A percentile compares a stretch with the other conserved stretches of the same genome.
Conservation (phyloP, 371 early-diverging fungal species). For the Haplosporangium sp. region DNA sequence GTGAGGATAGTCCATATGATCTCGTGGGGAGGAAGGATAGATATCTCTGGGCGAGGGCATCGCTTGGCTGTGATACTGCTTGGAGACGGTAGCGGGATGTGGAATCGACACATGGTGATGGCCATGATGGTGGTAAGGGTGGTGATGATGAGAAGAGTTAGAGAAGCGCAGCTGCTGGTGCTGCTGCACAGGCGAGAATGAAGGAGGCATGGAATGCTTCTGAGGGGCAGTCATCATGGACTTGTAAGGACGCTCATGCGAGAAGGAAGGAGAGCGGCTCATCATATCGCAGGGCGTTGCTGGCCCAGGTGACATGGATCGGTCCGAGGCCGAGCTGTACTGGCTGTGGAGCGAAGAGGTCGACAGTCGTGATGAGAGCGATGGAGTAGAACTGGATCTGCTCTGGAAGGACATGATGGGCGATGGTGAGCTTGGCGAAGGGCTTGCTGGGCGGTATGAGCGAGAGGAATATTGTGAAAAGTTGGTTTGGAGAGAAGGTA, state of each 20-base stretch:
- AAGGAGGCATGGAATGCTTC: constrained; percentile 16
- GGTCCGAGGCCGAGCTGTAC: constrained; percentile 45
- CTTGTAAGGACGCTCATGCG: constrained; percentile 29
- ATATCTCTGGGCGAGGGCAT: constrained; percentile 38
- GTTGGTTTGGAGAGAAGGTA: constrained; percentile 44
- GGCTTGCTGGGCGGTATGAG: constrained; percentile 18
- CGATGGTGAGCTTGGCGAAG: constrained; percentile 28
- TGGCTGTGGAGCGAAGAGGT: constrained; percentile 48
- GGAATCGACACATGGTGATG: constrained; percentile 24
- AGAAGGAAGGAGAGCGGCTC: constrained; percentile 48
- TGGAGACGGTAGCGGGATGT: constrained; percentile 22
- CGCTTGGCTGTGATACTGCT: constrained; percentile 32
- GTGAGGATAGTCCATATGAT: constrained; percentile 24
- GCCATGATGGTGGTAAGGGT: constrained; percentile 8
- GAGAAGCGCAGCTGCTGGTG: constrained; percentile 29
- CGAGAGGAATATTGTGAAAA: constrained; percentile 20
- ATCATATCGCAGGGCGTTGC: constrained; percentile 41
- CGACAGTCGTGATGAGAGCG: constrained; percentile 44
- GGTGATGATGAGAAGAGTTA: constrained; percentile 11
- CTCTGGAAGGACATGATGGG: constrained; percentile 32
- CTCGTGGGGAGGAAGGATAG: constrained; percentile 24
- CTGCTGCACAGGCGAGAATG: constrained; percentile 30
- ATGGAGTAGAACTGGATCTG: constrained; percentile 21
- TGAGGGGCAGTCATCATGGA: constrained; percentile 10
- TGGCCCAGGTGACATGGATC: constrained; percentile 46